Evolutionary conservation across 2,329 filamentous ascomycete species (phyloP).

Genomic region (Cladosporium velox): DNA sequence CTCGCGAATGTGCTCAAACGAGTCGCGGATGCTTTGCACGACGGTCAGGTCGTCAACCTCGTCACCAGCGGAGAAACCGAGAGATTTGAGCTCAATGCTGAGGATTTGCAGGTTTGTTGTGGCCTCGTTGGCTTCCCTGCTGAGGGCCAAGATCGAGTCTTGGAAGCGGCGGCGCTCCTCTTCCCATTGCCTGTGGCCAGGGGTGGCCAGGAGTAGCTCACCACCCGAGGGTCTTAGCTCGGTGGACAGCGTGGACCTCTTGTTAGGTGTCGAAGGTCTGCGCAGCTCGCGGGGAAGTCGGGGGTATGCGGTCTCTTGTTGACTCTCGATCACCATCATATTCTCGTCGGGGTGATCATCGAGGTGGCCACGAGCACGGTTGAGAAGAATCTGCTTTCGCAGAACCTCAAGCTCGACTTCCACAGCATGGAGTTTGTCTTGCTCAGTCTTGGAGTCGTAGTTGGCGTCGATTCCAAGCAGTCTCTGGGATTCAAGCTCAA

Average conservation of each 20-base stretch:
- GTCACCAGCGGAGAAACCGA: slow-evolving; percentile 39
- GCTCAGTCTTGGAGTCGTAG: slow-evolving; percentile 39
- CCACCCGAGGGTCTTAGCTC: slow-evolving; percentile 14
- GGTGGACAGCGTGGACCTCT: slow-evolving; percentile 7
- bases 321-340: slow-evolving; percentile 38
- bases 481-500: slow-evolving; percentile 41
- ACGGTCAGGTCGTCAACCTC: slow-evolving; percentile 37
- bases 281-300: slow-evolving; percentile 26
- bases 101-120: slow-evolving; percentile 46
- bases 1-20: slow-evolving; percentile 44
- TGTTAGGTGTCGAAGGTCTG: slow-evolving; percentile 8
- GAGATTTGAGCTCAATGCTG: slow-evolving; percentile 46
- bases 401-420: slow-evolving; percentile 35
- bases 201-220: slow-evolving; percentile 23
- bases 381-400: slow-evolving; percentile 39
- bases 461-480: slow-evolving; percentile 43
- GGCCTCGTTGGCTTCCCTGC: slow-evolving; percentile 42
- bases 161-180: slow-evolving; percentile 39
- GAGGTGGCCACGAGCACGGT: slow-evolving; percentile 25
- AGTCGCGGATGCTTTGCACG: slow-evolving; percentile 44
- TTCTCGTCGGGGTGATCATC: slow-evolving; percentile 32
- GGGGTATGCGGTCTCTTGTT: slow-evolving; percentile 32
- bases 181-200: slow-evolving; percentile 17
- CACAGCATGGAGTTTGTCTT: slow-evolving; percentile 35
- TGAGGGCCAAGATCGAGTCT: slow-evolving; percentile 44